phyloP scores from a whole-genome alignment of 129 eudicot genomes.

The Flaveria trinervia region DNA sequence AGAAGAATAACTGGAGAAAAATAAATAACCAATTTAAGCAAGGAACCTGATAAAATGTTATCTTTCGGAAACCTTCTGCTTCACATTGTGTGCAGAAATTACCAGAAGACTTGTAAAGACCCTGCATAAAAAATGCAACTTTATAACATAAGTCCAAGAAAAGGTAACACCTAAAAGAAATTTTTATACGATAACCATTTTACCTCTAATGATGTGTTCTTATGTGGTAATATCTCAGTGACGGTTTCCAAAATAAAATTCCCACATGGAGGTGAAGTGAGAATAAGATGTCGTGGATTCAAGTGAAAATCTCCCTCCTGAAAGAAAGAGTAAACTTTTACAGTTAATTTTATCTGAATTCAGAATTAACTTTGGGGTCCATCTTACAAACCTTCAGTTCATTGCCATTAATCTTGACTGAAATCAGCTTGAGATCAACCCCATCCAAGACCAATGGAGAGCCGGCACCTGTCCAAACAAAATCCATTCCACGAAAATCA shows the following conservation, averaged over 20 bases:
- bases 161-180: neutral
- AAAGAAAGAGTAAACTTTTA: neutral
- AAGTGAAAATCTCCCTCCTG: slow-evolving; percentile 69
- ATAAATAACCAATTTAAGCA: neutral
- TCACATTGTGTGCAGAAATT: slow-evolving; percentile 99
- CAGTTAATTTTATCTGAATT: neutral
- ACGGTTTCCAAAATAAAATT: slow-evolving; percentile 72
- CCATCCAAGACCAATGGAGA: slow-evolving; percentile 84
- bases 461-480: slow-evolving; percentile 45
- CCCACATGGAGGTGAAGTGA: slow-evolving; percentile 71
- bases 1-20: neutral
- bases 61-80: slow-evolving; percentile 97
- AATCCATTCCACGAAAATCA: neutral
- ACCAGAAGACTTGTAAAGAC: slow-evolving; percentile 95
- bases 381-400: slow-evolving; percentile 57
- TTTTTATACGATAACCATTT: neutral
- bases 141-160: neutral
- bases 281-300: slow-evolving; percentile 65
- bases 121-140: slow-evolving; percentile 49
- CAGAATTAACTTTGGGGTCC: neutral
- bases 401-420: slow-evolving; percentile 58
- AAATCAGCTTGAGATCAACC: slow-evolving; percentile 69
- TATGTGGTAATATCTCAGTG: slow-evolving; percentile 72
- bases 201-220: slow-evolving; percentile 93
- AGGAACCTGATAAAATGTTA: slow-evolving; percentile 86